Conservation (phyloP, 768 basidiomycete genomes). For the Suillus ampliporus region DNA sequence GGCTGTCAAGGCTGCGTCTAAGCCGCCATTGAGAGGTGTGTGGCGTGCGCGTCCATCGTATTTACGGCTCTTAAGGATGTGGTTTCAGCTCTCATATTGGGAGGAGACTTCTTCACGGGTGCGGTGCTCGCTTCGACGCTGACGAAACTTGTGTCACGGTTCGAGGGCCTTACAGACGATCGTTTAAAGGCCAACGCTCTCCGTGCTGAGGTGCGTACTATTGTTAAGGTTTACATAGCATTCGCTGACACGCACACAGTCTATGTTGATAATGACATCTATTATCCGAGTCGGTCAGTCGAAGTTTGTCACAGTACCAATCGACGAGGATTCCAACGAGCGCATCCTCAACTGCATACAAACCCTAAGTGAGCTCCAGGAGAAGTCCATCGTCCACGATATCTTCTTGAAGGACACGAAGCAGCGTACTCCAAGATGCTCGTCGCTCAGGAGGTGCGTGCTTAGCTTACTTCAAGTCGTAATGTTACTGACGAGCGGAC, state of each 20-base stretch:
- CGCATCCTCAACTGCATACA: slow-evolving; percentile 96
- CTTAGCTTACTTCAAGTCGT: slow-evolving; percentile 1
- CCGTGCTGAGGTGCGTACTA: slow-evolving; percentile 77
- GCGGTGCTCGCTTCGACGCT: slow-evolving; percentile 87
- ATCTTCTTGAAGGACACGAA: slow-evolving; percentile 88
- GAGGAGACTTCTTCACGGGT: slow-evolving; percentile 98
- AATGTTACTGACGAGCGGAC: slow-evolving; percentile 8
- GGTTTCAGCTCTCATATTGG: slow-evolving; percentile 75
- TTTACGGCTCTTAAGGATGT: neutral
- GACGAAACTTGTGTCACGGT: slow-evolving; percentile 90
- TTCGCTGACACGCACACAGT: slow-evolving; percentile 44
- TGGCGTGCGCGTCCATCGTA: slow-evolving; percentile 10
- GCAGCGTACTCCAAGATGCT: slow-evolving; percentile 94
- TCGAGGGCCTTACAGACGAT: slow-evolving; percentile 55
- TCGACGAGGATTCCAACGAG: slow-evolving; percentile 97
- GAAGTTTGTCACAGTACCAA: slow-evolving; percentile 91
- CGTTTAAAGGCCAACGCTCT: slow-evolving; percentile 67
- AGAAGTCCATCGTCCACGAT: slow-evolving; percentile 61
- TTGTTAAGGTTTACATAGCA: neutral
- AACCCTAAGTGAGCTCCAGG: slow-evolving; percentile 82
- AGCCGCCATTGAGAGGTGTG: slow-evolving; percentile 87
- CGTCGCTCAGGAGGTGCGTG: slow-evolving; percentile 81
- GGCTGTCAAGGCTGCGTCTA: slow-evolving; percentile 83
- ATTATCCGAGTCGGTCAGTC: slow-evolving; percentile 97
- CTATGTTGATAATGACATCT: slow-evolving; percentile 98